Conservation (phyloP, 345 rosid species). For the Eutrema japonicum region DNA sequence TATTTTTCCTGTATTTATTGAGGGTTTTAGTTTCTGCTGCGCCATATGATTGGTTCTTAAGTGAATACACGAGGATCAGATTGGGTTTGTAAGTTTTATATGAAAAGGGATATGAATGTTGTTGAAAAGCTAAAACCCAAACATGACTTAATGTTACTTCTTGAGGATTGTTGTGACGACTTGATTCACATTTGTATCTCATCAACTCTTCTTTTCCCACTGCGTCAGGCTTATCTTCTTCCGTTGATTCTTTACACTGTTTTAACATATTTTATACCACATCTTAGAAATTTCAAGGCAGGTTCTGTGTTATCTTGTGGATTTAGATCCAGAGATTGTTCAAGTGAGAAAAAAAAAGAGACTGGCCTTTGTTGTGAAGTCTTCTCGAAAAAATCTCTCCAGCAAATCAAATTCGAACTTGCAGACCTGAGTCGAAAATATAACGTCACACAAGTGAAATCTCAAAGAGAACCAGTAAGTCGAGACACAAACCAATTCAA, state of each 20-base stretch:
- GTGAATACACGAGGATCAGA: slow-evolving; percentile 39
- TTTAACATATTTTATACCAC: not conserved
- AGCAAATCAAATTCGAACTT: not conserved
- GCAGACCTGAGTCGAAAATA: not conserved
- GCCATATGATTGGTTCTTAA: slow-evolving; percentile 39
- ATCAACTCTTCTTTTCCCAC: not conserved
- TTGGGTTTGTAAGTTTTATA: slow-evolving; percentile 41
- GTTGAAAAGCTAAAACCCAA: slow-evolving; percentile 30
- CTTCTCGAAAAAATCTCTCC: not conserved
- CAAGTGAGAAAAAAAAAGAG: not conserved
- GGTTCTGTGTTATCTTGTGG: not conserved
- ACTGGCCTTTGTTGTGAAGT: too few relatives aligned
- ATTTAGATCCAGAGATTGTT: not conserved
- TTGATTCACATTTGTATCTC: slow-evolving; percentile 25
- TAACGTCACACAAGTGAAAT: not conserved
- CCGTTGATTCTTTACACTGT: not conserved
- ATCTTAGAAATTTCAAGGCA: not conserved
- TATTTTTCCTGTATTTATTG: slow-evolving; percentile 35
- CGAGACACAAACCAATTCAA: not conserved
- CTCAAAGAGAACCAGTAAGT: not conserved
- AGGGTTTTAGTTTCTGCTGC: slow-evolving; percentile 37
- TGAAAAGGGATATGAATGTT: slow-evolving; percentile 41
- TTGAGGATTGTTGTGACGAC: slow-evolving; percentile 5
- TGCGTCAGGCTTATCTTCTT: not conserved
- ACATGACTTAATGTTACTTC: slow-evolving; percentile 24